Conservation (phyloP, 306 rosid species). For the Dalbergia oliveri region DNA sequence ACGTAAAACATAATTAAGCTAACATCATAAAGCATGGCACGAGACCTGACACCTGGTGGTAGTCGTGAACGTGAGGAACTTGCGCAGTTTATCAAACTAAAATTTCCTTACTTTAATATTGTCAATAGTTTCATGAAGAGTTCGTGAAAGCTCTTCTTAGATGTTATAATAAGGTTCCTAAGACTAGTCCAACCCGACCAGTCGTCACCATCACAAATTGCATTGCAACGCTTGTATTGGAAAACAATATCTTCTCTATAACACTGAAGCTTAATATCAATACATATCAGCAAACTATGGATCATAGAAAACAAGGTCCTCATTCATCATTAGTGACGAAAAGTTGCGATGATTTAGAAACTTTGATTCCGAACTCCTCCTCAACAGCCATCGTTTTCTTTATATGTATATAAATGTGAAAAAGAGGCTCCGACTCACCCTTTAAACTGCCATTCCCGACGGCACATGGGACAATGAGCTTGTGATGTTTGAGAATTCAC, state of each 20-base stretch:
- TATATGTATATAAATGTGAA: no score
- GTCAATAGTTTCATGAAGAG: not conserved
- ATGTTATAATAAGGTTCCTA: not conserved
- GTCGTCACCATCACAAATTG: not conserved
- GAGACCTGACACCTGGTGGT: not conserved
- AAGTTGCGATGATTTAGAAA: not conserved
- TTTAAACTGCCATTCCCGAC: conserved; percentile 91
- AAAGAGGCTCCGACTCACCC: conserved; percentile 57
- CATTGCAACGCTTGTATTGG: not conserved
- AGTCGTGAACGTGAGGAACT: not conserved
- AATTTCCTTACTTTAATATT: not conserved
- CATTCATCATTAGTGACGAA: not conserved
- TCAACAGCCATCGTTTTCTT: no score
- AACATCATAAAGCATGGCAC: not conserved
- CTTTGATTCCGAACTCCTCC: not conserved
- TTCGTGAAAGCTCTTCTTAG: not conserved
- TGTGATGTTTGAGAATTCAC: conserved; percentile 88
- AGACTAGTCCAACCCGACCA: not conserved
- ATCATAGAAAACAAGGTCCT: not conserved
- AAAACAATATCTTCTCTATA: not conserved
- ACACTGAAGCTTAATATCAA: not conserved
- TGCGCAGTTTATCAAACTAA: not conserved
- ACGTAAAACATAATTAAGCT: not conserved
- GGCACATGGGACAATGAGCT: conserved; percentile 97
- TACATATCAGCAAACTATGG: not conserved